Base-by-base conservation (phyloP, 495 filamentous ascomycete species). In the Trichocladium antarcticum region DNA sequence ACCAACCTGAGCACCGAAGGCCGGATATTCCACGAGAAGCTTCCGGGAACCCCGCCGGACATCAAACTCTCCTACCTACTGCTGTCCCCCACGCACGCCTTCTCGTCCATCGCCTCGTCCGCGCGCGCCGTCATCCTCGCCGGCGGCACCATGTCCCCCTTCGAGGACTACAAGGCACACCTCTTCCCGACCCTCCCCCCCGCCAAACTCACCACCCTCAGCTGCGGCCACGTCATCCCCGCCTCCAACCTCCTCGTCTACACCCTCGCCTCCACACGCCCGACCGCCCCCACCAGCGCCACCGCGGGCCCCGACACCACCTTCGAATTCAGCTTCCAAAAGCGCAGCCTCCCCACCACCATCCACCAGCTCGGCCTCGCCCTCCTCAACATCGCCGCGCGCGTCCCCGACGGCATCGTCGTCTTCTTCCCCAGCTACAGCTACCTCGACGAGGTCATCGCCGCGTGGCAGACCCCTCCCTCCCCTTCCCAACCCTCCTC, bases 101-200 rank as follows among this genome's bases (percentile, higher is more conserved):
- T 98, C 65, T 82, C 81, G 16, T 83, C 87, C 34, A 83, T 97
- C 58, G 87, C 92, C 1, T 80, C 86, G 39, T 81, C 88, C 55
- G 88, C 90, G 7, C 74, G 87, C 42, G 85, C 92, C 3, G 87
- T 97, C 3, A 85, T 98, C 40, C 68, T 98, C 14, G 93, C 88
- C 11, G 92, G 92, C 44, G 92, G 92, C 3, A 98, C 92, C 8
- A 98, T 98, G 93, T 93, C 89, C 32, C 92, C 93, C 3, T 92
- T 98, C 75, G 76, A 80, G 20, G 92, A 96, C 62, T 97, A 94
- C 62, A 77, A 74, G 42, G 74, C 80, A 6, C 83, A 94, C 56
- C 74, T 98, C 14, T 92, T 98, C 58, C 83, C 89, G 1, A 84
- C 86, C 49, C 60, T 94, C 0, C 66, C 78, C 0, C 57, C 71